Base-by-base conservation (phyloP, 495 filamentous ascomycete species). In the Collariella sp. region DNA sequence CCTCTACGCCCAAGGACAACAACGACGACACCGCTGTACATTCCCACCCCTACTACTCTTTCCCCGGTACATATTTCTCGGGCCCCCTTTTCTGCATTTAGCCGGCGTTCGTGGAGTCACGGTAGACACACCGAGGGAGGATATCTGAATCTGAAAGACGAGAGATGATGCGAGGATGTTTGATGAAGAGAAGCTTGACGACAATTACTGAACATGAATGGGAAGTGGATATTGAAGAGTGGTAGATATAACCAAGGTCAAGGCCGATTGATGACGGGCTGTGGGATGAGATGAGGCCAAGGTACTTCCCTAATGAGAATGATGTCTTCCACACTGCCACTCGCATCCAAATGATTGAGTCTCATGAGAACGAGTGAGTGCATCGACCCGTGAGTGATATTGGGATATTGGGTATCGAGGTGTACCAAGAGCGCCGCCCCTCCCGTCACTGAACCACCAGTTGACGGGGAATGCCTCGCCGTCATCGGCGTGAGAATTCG, bases 381-480 rank as follows among this genome's bases (percentile, higher is more conserved):
- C 22, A 16, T 20, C 7, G 33, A 33, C 7, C 20, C 18, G 24
- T 18, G 6, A 20, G 12, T 1, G n/a, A n/a, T 23, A 31, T 22
- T 3, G 7, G 29, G 33, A 34, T 47, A 13, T 20, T 31, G 35
- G 29, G 10, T 47, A 35, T 47, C 45, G 24, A 45, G 18, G 46
- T 39, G 26, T 49, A 49, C 38, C 46, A 49, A 33, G 13, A 5
- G 3, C 13, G 24, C 23, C 9, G 31, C 33, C 34, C 20, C 29
- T 41, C 34, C 40, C 41, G 41, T 33, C 23, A 40, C 56, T 46
- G 56, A 50, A 54, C 46, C 56, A 54, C 56, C 56, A 54, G 51
- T 46, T 29, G 3, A 36, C 11, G 13, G 2, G 23, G 22, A 38
- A 22, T 19, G 40, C n/a, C 34, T 36, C 18, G 24, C 45, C 45